Base-by-base conservation (phyloP, 495 filamentous ascomycete species). In the Cenococcum geophilum region DNA sequence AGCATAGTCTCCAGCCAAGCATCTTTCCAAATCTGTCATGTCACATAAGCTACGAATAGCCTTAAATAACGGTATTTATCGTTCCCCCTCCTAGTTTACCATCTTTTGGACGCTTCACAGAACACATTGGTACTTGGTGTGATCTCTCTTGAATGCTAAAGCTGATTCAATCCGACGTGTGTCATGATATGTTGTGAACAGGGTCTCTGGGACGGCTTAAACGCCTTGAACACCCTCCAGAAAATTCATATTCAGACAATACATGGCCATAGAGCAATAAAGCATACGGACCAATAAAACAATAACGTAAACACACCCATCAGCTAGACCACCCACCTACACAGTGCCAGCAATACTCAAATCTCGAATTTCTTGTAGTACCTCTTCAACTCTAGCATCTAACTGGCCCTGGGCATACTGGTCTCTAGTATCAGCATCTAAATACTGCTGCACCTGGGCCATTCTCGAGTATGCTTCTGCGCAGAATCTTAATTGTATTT, bases 381-480 rank as follows among this genome's bases (percentile, higher is more conserved):
- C 93, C 76, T 97, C 87, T 78, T 98, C 93, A 40, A 98, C 93
- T 64, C 89, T 77, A 63, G 83, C 89, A 74, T 98, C 93, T 67
- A 98, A 75, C 68, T 96, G 87, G 40, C 93, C 93, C 64, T 89
- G 85, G 16, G 93, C 93, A 75, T 98, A 98, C 76, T 96, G 90
- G 59, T 98, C 93, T 57, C 93, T 80, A 48, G 91, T 97, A 71
- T 93, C 89, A n/a, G 92, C 86, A 74, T 97, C 93, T 48, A 98
- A 80, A 74, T 96, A 98, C 75, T 98, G 95, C 77, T 98, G 93
- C 62, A 98, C 93, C 78, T 98, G 93, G 9, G 93, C 93, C 93
- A 98, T 97, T 22, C 93, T 79, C 36, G 83, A 88, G 72, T 98
- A 98, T 10, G 93, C 93, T 74, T 98, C 93, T 11, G 93, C 93